Conservation (phyloP, 257 asterid genomes). For the Misopates orontium region DNA sequence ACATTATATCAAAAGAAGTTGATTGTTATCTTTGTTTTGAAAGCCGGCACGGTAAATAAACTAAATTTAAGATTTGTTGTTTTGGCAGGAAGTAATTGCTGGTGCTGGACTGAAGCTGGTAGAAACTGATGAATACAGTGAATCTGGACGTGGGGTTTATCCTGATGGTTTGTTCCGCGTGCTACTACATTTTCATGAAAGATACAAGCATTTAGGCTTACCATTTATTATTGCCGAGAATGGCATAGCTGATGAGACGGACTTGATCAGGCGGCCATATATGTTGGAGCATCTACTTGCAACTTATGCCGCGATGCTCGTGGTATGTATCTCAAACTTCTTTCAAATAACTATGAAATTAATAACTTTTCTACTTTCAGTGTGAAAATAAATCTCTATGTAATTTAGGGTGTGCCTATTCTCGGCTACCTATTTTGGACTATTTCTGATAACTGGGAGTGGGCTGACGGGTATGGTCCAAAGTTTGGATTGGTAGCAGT, state of each 20-base stretch:
- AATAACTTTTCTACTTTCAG: constrained; percentile 4
- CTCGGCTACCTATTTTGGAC: constrained; percentile 98
- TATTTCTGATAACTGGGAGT: constrained; percentile 98
- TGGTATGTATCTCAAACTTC: constrained; percentile 45
- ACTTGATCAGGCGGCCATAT: constrained; percentile 83
- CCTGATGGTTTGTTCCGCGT: constrained; percentile 92
- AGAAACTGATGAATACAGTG: constrained; percentile 88
- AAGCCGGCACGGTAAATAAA: neutral
- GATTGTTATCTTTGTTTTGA: neutral
- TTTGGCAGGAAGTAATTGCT: constrained; percentile 74
- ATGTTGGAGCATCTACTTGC: constrained; percentile 90
- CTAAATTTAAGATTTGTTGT: constrained; percentile 22
- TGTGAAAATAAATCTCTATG: constrained; percentile 2
- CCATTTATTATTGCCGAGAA: constrained; percentile 82
- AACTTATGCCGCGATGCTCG: constrained; percentile 72
- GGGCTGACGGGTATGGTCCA: constrained; percentile 99
- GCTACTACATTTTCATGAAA: constrained; percentile 69
- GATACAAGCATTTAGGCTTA: constrained; percentile 77
- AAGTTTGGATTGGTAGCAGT: constrained; percentile 94
- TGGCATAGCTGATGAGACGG: constrained; percentile 87
- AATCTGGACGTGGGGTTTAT: constrained; percentile 97
- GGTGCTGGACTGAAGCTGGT: constrained; percentile 87
- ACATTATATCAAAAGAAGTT: neutral
- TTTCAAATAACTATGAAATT: neutral
- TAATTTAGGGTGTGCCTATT: constrained; percentile 70